A percentile compares a stretch with the other conserved stretches of the same genome.
Conservation (phyloP, 768 basidiomycete species). For the Psilocybe subaeruginosa region DNA sequence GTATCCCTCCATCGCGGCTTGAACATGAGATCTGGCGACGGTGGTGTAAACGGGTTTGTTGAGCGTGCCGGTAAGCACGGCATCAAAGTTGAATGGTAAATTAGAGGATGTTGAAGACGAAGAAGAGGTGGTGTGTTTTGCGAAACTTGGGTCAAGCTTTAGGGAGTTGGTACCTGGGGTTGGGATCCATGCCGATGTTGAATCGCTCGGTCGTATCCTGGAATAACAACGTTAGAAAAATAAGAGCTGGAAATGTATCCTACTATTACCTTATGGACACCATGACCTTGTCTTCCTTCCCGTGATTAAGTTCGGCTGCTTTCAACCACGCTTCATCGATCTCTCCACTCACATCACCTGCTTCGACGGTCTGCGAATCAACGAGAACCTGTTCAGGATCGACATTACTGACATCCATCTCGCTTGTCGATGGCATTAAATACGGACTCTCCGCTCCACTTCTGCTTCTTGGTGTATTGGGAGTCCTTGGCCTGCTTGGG, state of each 20-base stretch:
- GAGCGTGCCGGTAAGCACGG: slow-evolving; percentile 75
- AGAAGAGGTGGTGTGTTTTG: slow-evolving; percentile 39
- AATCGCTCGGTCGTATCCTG: slow-evolving; percentile 67
- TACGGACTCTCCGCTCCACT: slow-evolving; percentile 51
- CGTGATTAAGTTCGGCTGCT: slow-evolving; percentile 49
- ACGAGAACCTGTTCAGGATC: slow-evolving; percentile 79
- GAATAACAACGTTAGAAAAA: background rate
- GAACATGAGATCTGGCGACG: slow-evolving; percentile 78
- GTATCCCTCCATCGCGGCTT: slow-evolving; percentile 95
- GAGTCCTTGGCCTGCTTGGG: slow-evolving; percentile 51
- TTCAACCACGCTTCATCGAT: slow-evolving; percentile 61
- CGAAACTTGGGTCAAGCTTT: slow-evolving; percentile 60
- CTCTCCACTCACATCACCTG: slow-evolving; percentile 67
- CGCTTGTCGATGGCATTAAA: slow-evolving; percentile 51
- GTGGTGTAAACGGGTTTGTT: slow-evolving; percentile 81
- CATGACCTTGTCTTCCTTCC: slow-evolving; percentile 85
- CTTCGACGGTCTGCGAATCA: slow-evolving; percentile 73
- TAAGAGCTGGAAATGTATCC: background rate
- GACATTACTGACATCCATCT: slow-evolving; percentile 77
- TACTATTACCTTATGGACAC: slow-evolving; percentile 74
- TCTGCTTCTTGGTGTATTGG: slow-evolving; percentile 51
- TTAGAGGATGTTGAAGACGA: slow-evolving; percentile 28
- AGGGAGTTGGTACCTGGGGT: slow-evolving; percentile 49
- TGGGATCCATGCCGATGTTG: slow-evolving; percentile 59
- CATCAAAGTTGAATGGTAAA: slow-evolving; percentile 66